Percentiles rank a stretch among this genome's conserved stretches.
These are phyloP conservation scores for Leccinum solheimii DNA, from an alignment of 1,284 basidiomycete species.

Conservation along the genomic window DNA sequence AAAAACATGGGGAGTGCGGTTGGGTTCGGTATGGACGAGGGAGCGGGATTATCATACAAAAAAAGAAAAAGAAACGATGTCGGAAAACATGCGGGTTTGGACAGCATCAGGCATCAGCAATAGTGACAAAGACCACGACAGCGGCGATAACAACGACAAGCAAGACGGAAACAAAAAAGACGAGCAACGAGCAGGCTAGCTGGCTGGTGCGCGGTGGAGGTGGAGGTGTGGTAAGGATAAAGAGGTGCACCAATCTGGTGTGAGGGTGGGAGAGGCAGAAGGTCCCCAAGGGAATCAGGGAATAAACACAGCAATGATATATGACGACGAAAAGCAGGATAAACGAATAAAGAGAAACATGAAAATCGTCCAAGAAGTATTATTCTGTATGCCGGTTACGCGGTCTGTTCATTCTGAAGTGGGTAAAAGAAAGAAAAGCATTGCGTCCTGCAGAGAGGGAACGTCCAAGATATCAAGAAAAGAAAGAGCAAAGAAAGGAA, in stretches of 20 bases:
- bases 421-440: background rate
- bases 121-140: background rate
- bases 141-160: background rate
- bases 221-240: background rate
- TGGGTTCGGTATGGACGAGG: background rate
- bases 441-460: constrained; percentile 15
- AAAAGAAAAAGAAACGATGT: background rate
- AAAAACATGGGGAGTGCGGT: background rate
- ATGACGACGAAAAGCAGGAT: constrained; percentile 4
- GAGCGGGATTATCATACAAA: background rate
- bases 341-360: constrained; percentile 9
- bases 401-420: background rate
- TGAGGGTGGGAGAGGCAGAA: background rate
- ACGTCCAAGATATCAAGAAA: constrained; percentile 34
- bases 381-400: background rate
- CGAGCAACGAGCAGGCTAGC: background rate
- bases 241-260: background rate
- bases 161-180: background rate
- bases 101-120: background rate
- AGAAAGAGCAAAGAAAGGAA: background rate
- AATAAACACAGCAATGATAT: constrained; percentile 18
- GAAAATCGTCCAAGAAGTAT: constrained; percentile 29
- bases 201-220: background rate
- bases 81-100: background rate
- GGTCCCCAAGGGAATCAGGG: background rate